A percentile compares a stretch with the other conserved stretches of the same genome.
Conservation (phyloP, 257 asterid species). For the Verbascum thapsus region DNA sequence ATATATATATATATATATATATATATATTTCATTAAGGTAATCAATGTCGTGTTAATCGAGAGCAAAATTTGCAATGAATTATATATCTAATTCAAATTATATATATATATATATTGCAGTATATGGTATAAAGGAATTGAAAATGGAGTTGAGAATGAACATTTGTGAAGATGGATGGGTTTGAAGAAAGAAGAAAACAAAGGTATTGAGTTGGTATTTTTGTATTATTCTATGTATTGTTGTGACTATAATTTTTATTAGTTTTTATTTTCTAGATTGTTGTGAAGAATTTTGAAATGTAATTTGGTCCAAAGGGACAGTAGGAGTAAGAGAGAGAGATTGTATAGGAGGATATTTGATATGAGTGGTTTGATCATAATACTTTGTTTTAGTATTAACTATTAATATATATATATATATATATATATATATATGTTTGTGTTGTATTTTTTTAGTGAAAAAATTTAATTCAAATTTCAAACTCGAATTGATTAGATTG, state of each 20-base stretch:
- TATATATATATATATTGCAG: background rate
- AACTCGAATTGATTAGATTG: too few species aligned
- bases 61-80: too few species aligned
- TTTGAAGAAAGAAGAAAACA: slow-evolving; percentile 27
- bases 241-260: background rate
- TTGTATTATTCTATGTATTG: slow-evolving; percentile 27
- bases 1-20: background rate
- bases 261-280: slow-evolving; percentile 25
- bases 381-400: too few species aligned
- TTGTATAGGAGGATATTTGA: slow-evolving; percentile 48
- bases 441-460: too few species aligned
- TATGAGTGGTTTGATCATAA: slow-evolving; percentile 1
- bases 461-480: too few species aligned
- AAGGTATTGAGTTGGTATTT: slow-evolving; percentile 40
- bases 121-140: background rate
- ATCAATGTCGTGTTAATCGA: background rate
- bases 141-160: background rate
- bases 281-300: slow-evolving; percentile 44
- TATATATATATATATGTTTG: slow-evolving; percentile 6
- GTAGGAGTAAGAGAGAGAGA: slow-evolving; percentile 33
- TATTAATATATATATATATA: too few species aligned
- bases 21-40: background rate
- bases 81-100: too few species aligned
- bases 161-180: slow-evolving; percentile 2
- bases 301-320: slow-evolving; percentile 40